These are phyloP conservation scores for Closterium sp. DNA, from an alignment of 139 green algal species.

Conservation along the genomic window DNA sequence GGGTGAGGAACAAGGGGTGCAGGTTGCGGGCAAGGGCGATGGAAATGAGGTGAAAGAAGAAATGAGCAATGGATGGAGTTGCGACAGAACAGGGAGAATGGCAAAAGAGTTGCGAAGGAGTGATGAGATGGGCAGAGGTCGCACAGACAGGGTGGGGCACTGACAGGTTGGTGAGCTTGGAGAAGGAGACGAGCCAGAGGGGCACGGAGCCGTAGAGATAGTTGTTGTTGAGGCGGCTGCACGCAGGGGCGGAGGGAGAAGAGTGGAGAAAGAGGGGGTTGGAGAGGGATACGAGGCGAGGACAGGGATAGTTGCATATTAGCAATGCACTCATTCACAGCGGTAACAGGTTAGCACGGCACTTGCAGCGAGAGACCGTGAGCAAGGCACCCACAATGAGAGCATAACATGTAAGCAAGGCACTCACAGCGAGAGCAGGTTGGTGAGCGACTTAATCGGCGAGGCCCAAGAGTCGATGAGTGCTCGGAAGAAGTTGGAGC, in stretches of 20 bases:
- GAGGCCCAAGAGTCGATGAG: neutral
- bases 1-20: too few species aligned
- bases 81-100: too few species aligned
- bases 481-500: neutral
- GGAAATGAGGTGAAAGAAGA: too few species aligned
- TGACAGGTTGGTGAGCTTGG: neutral
- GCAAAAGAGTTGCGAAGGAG: too few species aligned
- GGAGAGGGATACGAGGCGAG: too few species aligned
- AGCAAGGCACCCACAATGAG: neutral
- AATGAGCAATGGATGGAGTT: too few species aligned
- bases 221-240: neutral
- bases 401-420: neutral
- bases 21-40: too few species aligned
- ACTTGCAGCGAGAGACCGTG: neutral
- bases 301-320: neutral
- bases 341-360: neutral
- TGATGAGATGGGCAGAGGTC: too few species aligned
- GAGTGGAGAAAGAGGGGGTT: too few species aligned
- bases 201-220: neutral
- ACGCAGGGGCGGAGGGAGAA: neutral
- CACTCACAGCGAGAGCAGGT: neutral
- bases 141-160: too few species aligned
- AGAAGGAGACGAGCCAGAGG: neutral
- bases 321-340: too few species aligned
- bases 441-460: neutral